These are phyloP conservation scores for Didymellaceae sp. DNA, from an alignment of 2,329 filamentous ascomycete species.

Conservation along the genomic window DNA sequence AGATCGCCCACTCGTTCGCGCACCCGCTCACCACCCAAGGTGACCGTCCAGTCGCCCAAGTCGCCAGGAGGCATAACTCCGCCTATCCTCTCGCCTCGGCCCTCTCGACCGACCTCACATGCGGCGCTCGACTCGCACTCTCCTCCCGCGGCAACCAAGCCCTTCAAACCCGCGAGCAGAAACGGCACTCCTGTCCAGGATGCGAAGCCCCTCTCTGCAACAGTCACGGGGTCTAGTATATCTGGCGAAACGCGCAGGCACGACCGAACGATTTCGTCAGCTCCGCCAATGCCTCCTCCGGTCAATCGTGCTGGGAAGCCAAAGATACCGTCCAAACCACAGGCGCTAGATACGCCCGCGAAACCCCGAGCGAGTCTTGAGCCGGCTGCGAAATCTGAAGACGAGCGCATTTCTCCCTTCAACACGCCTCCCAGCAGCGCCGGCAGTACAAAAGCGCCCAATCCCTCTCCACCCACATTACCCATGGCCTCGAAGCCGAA, in stretches of 20 bases:
- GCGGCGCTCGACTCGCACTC: slow-evolving; percentile 34
- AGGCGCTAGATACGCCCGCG: slow-evolving; percentile 33
- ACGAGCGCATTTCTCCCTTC: slow-evolving; percentile 74
- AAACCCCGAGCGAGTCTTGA: slow-evolving; percentile 34
- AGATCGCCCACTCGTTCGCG: slow-evolving; percentile 54
- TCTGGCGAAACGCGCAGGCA: slow-evolving; percentile 40
- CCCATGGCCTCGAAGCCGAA: slow-evolving; percentile 36
- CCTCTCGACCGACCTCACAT: slow-evolving; percentile 35
- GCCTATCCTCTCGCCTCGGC: slow-evolving; percentile 43
- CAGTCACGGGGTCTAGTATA: slow-evolving; percentile 21
- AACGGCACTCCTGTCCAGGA: slow-evolving; percentile 52
- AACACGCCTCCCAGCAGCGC: slow-evolving; percentile 82
- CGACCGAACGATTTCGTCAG: slow-evolving; percentile 49
- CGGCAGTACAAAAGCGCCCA: slow-evolving; percentile 55
- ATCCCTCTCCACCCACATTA: slow-evolving; percentile 31
- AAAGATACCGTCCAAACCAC: slow-evolving; percentile 62
- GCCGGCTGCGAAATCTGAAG: slow-evolving; percentile 51
- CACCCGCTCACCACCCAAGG: slow-evolving; percentile 65
- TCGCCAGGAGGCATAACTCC: slow-evolving; percentile 56
- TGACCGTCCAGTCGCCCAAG: slow-evolving; percentile 72
- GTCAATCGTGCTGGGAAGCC: slow-evolving; percentile 84
- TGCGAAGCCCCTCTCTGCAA: slow-evolving; percentile 38
- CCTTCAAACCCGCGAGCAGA: slow-evolving; percentile 50
- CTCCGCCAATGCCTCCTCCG: slow-evolving; percentile 66
- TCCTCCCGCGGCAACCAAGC: slow-evolving; percentile 23